These are phyloP conservation scores for Rhizopus stolonifer DNA, from an alignment of 371 early-diverging fungal genomes.

Conservation along the genomic window DNA sequence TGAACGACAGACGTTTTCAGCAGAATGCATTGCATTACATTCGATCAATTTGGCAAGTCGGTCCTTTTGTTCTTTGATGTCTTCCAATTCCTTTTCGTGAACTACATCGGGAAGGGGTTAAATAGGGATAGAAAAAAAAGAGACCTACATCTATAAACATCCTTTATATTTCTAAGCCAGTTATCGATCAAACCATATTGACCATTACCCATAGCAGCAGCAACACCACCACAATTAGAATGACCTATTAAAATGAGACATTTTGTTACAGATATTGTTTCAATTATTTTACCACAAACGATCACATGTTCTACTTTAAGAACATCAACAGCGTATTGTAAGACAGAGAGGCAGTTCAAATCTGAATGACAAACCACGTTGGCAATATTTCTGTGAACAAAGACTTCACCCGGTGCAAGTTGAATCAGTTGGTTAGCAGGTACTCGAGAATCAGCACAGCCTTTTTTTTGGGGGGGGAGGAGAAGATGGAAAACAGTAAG, in stretches of 20 bases:
- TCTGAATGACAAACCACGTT: slow-evolving; percentile 84
- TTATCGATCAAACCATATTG: slow-evolving; percentile 82
- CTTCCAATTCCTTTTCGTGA: slow-evolving; percentile 33
- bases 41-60: slow-evolving; percentile 61
- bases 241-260: slow-evolving; percentile 54
- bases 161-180: slow-evolving; percentile 81
- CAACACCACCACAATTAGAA: slow-evolving; percentile 87
- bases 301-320: slow-evolving; percentile 91
- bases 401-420: slow-evolving; percentile 84
- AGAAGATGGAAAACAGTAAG: neutral
- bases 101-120: slow-evolving; percentile 13
- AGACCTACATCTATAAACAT: slow-evolving; percentile 61
- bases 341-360: slow-evolving; percentile 77
- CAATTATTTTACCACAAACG: slow-evolving; percentile 68
- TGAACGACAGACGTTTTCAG: slow-evolving; percentile 70
- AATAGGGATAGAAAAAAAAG: neutral
- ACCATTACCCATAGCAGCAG: slow-evolving; percentile 60
- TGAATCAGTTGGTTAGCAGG: slow-evolving; percentile 68
- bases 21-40: slow-evolving; percentile 76
- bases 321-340: slow-evolving; percentile 91
- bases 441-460: slow-evolving; percentile 91
- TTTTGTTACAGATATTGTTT: neutral
- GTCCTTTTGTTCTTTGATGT: slow-evolving; percentile 45
- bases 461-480: too few relatives aligned
- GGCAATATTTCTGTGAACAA: slow-evolving; percentile 96